A percentile compares a stretch with the other conserved stretches of the same genome.
Evolutionary conservation across 225 moss, liverwort and hornwort species (phyloP).

Genomic region (Polytrichum commune): DNA sequence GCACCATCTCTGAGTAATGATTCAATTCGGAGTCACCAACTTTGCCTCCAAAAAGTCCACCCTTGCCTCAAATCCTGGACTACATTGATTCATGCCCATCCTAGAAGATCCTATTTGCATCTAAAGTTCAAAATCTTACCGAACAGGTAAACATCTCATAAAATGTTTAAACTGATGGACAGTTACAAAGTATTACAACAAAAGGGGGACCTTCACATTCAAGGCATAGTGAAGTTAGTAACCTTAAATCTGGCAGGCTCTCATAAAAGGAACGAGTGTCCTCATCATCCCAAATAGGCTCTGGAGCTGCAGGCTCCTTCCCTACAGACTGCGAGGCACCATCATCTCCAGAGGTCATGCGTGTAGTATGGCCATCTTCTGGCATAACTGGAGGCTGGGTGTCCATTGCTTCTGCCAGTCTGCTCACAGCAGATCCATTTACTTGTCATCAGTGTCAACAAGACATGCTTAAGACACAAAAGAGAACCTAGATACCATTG

Average conservation of each 20-base stretch:
- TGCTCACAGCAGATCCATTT: slow-evolving; percentile 16
- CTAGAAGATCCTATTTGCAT: too few relatives aligned
- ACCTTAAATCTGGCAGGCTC: slow-evolving; percentile 87
- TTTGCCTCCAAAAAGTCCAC: background rate
- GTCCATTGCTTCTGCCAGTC: slow-evolving; percentile 93
- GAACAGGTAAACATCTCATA: too few relatives aligned
- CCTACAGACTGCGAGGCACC: slow-evolving; percentile 47
- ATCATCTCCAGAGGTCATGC: slow-evolving; percentile 87
- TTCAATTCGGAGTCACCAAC: background rate
- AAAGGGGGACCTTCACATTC: background rate
- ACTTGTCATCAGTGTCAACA: background rate
- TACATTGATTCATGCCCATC: background rate
- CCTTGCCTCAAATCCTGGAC: background rate
- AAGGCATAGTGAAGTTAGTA: background rate
- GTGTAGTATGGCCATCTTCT: slow-evolving; percentile 93
- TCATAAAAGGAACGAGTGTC: slow-evolving; percentile 98
- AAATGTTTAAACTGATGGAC: too few relatives aligned
- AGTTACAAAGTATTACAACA: background rate
- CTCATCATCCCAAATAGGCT: slow-evolving; percentile 99
- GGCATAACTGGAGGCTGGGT: slow-evolving; percentile 93
- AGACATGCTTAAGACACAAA: background rate
- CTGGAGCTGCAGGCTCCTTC: slow-evolving; percentile 75
- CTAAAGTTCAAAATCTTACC: too few relatives aligned
- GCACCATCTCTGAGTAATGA: too few relatives aligned
- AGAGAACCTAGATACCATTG: background rate